Conservation (phyloP, 202 grass and related monocot species). For the Alloteropsis angusta region DNA sequence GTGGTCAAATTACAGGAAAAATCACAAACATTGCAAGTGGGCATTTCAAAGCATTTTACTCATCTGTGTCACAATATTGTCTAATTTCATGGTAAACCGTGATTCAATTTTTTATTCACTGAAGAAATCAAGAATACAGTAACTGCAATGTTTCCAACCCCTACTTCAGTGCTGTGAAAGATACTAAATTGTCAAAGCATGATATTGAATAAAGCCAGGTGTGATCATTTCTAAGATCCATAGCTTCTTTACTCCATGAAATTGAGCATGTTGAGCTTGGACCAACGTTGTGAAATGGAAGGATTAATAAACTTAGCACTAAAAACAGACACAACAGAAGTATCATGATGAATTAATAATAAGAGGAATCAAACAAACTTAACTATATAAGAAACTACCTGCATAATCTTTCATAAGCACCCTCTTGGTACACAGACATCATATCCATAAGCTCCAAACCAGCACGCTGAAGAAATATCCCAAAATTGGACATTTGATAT, state of each 20-base stretch:
- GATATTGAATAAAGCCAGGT: neutral
- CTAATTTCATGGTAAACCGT: neutral
- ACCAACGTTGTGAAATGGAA: neutral
- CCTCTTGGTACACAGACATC: constrained; percentile 99
- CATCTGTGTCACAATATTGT: neutral
- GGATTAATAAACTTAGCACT: neutral
- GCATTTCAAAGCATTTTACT: neutral
- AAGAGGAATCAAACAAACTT: neutral
- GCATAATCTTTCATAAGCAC: constrained; percentile 95
- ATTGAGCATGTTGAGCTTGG: neutral
- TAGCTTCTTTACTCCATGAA: neutral
- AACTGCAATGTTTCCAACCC: neutral
- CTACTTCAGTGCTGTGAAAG: neutral
- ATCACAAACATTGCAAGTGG: neutral
- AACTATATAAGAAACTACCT: constrained; percentile 41
- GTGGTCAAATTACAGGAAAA: neutral
- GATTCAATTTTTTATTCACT: neutral
- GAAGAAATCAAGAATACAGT: neutral
- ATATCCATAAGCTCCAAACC: constrained; percentile 99
- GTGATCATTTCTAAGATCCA: neutral
- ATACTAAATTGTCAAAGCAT: neutral
- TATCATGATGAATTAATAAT: neutral
- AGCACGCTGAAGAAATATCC: constrained; percentile 65
- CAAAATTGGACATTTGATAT: constrained; percentile 13
- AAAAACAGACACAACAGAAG: neutral